A percentile compares a stretch with the other conserved stretches of the same genome.
These are phyloP conservation scores for Stagonosporopsis tanaceti DNA, from an alignment of 2,329 filamentous ascomycete genomes.

Conservation along the genomic window DNA sequence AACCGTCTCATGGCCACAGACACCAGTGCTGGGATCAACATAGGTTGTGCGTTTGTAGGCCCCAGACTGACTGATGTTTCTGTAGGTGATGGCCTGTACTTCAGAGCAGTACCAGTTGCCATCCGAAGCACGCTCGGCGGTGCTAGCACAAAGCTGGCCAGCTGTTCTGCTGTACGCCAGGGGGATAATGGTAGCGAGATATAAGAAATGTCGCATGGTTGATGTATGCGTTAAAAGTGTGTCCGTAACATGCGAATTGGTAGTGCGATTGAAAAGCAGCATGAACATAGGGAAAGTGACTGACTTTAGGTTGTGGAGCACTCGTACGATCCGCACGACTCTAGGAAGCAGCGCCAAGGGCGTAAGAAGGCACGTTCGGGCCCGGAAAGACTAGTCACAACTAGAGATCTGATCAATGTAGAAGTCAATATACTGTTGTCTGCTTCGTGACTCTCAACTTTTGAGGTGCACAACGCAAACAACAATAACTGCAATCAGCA, in stretches of 20 bases:
- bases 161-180: conserved; percentile 35
- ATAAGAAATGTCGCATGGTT: conserved; percentile 32
- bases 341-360: not conserved
- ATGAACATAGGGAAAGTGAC: not conserved
- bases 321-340: not conserved
- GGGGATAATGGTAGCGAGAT: conserved; percentile 22
- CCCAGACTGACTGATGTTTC: conserved; percentile 66
- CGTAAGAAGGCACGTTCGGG: not conserved
- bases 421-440: not conserved
- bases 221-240: conserved; percentile 15
- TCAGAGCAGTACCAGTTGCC: conserved; percentile 73
- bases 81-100: conserved; percentile 73
- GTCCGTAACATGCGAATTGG: conserved; percentile 1
- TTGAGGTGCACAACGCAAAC: conserved; percentile 16
- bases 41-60: conserved; percentile 69
- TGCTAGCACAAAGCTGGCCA: conserved; percentile 46
- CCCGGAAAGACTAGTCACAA: not conserved
- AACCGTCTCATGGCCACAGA: conserved; percentile 63
- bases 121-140: conserved; percentile 42
- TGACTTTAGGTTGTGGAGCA: not conserved
- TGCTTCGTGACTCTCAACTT: conserved; percentile 9
- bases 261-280: not conserved
- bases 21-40: conserved; percentile 65
- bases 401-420: not conserved
- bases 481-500: conserved; percentile 3